Percentiles rank a stretch among this genome's conserved stretches.
Conservation (phyloP, 2,329 filamentous ascomycete genomes). For the Paraphoma sp. region DNA sequence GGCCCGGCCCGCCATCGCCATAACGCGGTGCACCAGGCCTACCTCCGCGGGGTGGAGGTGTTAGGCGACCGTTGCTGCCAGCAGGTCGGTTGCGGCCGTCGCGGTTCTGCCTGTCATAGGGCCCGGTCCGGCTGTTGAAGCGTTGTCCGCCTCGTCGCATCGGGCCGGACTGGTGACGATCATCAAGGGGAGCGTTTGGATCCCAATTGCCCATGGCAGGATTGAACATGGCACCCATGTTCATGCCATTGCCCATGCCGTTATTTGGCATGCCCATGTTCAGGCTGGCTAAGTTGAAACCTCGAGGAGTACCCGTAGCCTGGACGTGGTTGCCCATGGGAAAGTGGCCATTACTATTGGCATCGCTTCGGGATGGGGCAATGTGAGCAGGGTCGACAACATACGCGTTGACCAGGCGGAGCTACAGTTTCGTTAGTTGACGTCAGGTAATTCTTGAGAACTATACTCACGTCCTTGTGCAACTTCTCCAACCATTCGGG, state of each 20-base stretch:
- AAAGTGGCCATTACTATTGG: constrained; percentile 95
- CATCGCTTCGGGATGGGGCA: constrained; percentile 88
- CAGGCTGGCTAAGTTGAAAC: constrained; percentile 85
- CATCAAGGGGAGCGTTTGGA: constrained; percentile 50
- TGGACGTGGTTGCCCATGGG: constrained; percentile 75
- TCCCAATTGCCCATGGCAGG: constrained; percentile 62
- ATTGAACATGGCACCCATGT: constrained; percentile 57
- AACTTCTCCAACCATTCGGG: constrained; percentile 82
- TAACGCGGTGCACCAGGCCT: constrained; percentile 66
- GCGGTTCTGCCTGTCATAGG: constrained; percentile 49
- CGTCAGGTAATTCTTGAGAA: not conserved
- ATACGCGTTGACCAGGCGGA: constrained; percentile 90
- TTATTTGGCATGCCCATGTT: constrained; percentile 64
- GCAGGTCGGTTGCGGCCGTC: constrained; percentile 55
- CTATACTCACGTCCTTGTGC: constrained; percentile 76
- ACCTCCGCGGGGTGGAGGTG: constrained; percentile 58
- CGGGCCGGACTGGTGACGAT: constrained; percentile 48
- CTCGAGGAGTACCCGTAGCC: constrained; percentile 83
- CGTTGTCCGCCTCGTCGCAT: constrained; percentile 50
- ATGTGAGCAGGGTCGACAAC: constrained; percentile 95
- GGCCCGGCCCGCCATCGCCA: constrained; percentile 78
- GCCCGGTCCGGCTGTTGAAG: constrained; percentile 48
- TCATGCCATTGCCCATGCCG: constrained; percentile 50
- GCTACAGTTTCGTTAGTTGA: constrained; percentile 57
- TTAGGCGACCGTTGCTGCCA: constrained; percentile 56